Base-by-base conservation (phyloP, 306 rosid species). In the Luffa aegyptiaca region DNA sequence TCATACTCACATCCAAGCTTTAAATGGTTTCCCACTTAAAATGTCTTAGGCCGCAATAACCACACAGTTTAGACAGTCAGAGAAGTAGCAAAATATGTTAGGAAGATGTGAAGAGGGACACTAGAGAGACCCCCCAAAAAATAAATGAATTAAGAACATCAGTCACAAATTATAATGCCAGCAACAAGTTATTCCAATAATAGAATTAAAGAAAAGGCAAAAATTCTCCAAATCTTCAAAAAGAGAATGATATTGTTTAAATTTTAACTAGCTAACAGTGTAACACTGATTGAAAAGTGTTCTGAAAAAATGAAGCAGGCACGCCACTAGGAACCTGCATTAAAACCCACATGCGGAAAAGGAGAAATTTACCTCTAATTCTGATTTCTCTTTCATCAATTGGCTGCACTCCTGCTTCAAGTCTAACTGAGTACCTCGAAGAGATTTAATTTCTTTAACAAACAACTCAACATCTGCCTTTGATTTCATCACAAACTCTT, bases 391-490 rank as follows among this genome's bases (percentile, higher is more conserved):
- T 85, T 91, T 89, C 87, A 83, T 86, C 85, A 91, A 62, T 75
- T 86, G 89, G 10, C 93, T 75, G 66, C 91, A 91, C 77, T 95
- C 97, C 81, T 87, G 92, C 87, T 91, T 95, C 90, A 95, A 77
- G 77, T 95, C 93, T 82, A 78, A 80, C 82, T 92, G 93, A 78
- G 97, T 86, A 81, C 63, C 89, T 84, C 96, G 86, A 75, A 95
- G 97, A 79, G 92, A 86, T 85, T 91, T 95, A 82, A 93, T 95
- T 86, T 95, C 99, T 85, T 92, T 89, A 61, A 90, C 82, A 73
- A 95, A 90, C 86, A 95, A 69, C 87, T 92, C 91, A 31, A 87
- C 80, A 80, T 95, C 97, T 76, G 92, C 83, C 91, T 95, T 95
- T 81, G 98, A 89, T 88, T 95, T 92, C 66, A 45, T 77, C 91